Percentiles rank a stretch among this genome's conserved stretches.
Evolutionary conservation across 352 stramenopile species (phyloP).

Genomic region (Globisporangium sylvaticum): DNA sequence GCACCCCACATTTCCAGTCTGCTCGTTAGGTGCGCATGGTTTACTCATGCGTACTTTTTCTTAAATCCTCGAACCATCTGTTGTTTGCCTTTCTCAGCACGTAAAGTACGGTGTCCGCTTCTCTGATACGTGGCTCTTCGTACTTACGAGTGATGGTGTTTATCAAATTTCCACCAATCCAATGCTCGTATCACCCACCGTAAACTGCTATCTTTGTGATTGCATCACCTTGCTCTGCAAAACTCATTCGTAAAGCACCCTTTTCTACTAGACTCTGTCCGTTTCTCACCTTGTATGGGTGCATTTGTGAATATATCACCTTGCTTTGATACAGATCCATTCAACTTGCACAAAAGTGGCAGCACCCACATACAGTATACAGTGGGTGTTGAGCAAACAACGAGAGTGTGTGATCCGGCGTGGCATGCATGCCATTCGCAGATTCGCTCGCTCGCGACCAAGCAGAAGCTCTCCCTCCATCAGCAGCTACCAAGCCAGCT

Average conservation of each 20-base stretch:
- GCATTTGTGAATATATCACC: not conserved
- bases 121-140: not conserved
- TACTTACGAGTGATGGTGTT: not conserved
- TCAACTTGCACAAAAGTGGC: too few species aligned
- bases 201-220: not conserved
- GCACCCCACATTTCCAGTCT: constrained; percentile 5
- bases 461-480: constrained; percentile 4
- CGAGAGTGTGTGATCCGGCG: not conserved
- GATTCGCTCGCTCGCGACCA: constrained; percentile 24
- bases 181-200: not conserved
- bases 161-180: constrained; percentile 7
- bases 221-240: not conserved
- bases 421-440: constrained; percentile 22
- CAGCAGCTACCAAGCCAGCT: not conserved
- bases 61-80: not conserved
- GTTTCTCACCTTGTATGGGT: not conserved
- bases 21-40: not conserved
- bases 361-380: not conserved
- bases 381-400: too few species aligned
- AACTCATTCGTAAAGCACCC: not conserved
- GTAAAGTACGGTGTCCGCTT: not conserved
- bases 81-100: not conserved
- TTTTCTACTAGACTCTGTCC: not conserved
- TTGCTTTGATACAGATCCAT: not conserved
- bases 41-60: not conserved